Percentiles rank a stretch among this genome's conserved stretches.
These are phyloP conservation scores for cucumber (Cucumis sativus) DNA, from an alignment of 306 rosid species.

Conservation along the genomic window DNA sequence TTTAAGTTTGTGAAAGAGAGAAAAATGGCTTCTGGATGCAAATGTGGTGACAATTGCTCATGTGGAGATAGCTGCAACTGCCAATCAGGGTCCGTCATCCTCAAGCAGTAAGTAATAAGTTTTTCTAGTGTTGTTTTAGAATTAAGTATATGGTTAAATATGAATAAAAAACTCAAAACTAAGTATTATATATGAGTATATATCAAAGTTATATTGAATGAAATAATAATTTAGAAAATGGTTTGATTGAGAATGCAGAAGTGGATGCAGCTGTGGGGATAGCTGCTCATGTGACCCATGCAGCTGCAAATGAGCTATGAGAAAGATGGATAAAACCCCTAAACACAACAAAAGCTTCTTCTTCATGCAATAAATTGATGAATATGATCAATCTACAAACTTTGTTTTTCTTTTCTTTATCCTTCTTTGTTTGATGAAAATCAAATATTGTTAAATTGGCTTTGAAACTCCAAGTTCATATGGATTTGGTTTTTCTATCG, in stretches of 20 bases:
- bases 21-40: conserved; percentile 9
- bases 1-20: too few species aligned
- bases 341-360: background rate
- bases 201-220: too few species aligned
- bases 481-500: background rate
- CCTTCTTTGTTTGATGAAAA: background rate
- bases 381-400: background rate
- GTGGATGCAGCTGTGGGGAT: background rate
- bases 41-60: conserved; percentile 21
- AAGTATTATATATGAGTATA: too few species aligned
- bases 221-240: too few species aligned
- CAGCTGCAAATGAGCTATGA: background rate
- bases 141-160: too few species aligned
- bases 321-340: background rate
- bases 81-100: background rate
- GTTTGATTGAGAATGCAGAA: background rate
- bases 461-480: background rate
- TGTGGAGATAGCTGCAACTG: conserved; percentile 29
- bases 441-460: background rate
- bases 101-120: background rate
- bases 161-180: too few species aligned
- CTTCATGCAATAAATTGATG: background rate
- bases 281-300: conserved; percentile 7
- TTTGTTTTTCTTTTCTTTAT: background rate
- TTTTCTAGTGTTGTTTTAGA: too few species aligned